Evolutionary conservation across 225 moss, liverwort and hornwort genomes (phyloP).

Genomic region (Pleurozium schreberi): DNA sequence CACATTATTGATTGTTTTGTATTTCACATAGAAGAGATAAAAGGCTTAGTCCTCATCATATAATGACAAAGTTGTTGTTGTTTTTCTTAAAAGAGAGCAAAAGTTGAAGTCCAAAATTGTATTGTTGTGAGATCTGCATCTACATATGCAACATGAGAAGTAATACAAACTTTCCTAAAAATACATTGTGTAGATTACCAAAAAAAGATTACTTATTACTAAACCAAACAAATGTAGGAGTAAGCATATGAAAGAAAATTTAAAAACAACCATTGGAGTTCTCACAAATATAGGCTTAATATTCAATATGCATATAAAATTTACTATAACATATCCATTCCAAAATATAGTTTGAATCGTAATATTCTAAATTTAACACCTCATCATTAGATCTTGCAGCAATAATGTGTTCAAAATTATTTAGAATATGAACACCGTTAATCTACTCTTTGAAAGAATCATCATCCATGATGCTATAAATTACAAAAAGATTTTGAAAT

Average conservation of each 20-base stretch:
- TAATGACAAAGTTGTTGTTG: background rate
- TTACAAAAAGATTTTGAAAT: background rate
- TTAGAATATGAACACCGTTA: too few species aligned
- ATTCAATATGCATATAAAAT: background rate
- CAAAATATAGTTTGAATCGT: rapidly evolving
- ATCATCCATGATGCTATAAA: too few species aligned
- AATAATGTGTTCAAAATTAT: too few species aligned
- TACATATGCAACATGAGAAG: background rate
- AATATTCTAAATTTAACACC: background rate
- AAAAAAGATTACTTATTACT: too few species aligned
- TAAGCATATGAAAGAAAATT: background rate
- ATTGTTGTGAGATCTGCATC: background rate
- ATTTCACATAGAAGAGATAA: background rate
- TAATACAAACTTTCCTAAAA: too few species aligned
- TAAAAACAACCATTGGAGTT: background rate
- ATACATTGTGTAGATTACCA: too few species aligned
- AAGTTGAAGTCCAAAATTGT: background rate
- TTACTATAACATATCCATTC: background rate
- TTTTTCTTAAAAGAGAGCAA: background rate
- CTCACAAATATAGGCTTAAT: background rate
- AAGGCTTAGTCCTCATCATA: rapidly evolving
- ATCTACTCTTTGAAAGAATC: too few species aligned
- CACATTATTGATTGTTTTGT: too few species aligned
- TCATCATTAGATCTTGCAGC: too few species aligned
- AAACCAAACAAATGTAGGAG: too few species aligned